A percentile compares a stretch with the other conserved stretches of the same genome.
phyloP scores from a whole-genome alignment of 192 early-diverging fungal species.

The Neocallimastix lanati region DNA sequence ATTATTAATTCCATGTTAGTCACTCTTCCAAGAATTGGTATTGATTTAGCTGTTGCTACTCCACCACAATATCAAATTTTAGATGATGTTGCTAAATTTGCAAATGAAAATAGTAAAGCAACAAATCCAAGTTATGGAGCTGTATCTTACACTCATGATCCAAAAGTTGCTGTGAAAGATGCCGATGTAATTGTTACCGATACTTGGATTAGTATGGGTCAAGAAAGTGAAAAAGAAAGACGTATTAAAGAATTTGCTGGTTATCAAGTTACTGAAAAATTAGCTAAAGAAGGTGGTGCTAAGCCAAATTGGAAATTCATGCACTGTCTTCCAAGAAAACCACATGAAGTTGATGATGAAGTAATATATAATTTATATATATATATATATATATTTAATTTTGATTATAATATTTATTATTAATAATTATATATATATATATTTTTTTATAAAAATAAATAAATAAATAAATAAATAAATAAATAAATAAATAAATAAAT shows the following conservation, averaged over 20 bases:
- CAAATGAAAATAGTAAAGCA: constrained; percentile 33
- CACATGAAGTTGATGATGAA: constrained; percentile 92
- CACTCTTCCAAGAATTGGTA: constrained; percentile 72
- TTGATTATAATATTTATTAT: too few relatives aligned
- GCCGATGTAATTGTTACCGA: constrained; percentile 91
- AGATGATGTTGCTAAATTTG: constrained; percentile 45
- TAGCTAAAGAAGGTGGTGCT: constrained; percentile 59
- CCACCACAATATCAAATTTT: constrained; percentile 66
- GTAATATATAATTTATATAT: too few relatives aligned
- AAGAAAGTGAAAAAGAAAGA: constrained; percentile 76
- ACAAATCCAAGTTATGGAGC: constrained; percentile 17
- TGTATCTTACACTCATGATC: constrained; percentile 39
- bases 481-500: too few relatives aligned
- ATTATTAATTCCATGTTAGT: constrained; percentile 79
- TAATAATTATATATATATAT: too few relatives aligned
- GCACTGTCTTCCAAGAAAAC: constrained; percentile 94
- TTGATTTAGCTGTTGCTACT: constrained; percentile 63
- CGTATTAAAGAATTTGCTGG: constrained; percentile 66
- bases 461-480: too few relatives aligned
- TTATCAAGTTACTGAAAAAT: constrained; percentile 66
- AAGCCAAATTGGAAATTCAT: constrained; percentile 87
- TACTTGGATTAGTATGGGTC: constrained; percentile 98
- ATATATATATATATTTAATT: too few relatives aligned
- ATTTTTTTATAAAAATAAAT: too few relatives aligned
- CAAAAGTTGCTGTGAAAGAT: constrained; percentile 53